Percentiles rank a stretch among this genome's conserved stretches.
These are phyloP conservation scores for Zygnema circumcarinatum DNA, from an alignment of 139 green algal genomes.

Conservation along the genomic window DNA sequence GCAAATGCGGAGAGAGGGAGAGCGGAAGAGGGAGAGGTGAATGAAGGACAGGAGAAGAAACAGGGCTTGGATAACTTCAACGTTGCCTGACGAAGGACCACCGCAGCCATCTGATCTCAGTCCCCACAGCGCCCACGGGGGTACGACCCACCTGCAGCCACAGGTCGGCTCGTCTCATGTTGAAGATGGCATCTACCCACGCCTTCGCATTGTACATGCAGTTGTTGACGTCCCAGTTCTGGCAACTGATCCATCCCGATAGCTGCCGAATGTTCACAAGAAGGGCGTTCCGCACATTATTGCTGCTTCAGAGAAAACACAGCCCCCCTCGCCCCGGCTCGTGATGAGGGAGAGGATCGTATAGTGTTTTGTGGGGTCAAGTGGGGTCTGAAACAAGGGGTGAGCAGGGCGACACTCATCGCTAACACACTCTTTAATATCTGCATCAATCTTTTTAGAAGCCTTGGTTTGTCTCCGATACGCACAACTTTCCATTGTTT, in stretches of 20 bases:
- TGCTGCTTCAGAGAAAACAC: not conserved
- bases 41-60: not conserved
- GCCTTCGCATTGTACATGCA: not conserved
- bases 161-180: not conserved
- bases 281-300: not conserved
- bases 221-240: slow-evolving; percentile 19
- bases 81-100: not conserved
- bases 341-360: not conserved
- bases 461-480: too few species aligned
- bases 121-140: too few species aligned
- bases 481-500: slow-evolving; percentile 36
- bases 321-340: too few species aligned
- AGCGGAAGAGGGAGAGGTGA: not conserved
- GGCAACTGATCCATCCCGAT: slow-evolving; percentile 23
- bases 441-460: too few species aligned
- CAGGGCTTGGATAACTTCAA: not conserved
- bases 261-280: not conserved
- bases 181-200: not conserved
- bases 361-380: not conserved
- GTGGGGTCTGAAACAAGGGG: not conserved
- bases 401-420: not conserved
- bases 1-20: not conserved
- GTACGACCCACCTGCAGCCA: too few species aligned
- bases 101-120: too few species aligned
- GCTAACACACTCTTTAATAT: not conserved